Evolutionary conservation across 371 early-diverging fungal species (phyloP).

Genomic region (Rhizopus sp.): DNA sequence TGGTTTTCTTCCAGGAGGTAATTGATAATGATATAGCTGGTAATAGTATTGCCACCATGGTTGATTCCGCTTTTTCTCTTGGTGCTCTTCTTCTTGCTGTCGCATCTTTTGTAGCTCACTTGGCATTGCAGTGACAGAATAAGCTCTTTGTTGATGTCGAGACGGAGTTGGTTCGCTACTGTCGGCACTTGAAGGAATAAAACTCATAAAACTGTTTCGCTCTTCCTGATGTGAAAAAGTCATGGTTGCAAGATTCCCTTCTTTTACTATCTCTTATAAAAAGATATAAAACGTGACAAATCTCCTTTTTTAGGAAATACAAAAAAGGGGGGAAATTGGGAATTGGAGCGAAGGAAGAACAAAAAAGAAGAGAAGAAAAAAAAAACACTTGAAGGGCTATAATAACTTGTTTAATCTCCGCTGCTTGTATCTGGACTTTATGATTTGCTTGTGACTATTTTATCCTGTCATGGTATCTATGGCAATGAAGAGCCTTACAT

Average conservation of each 20-base stretch:
- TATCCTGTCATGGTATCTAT: too few species aligned
- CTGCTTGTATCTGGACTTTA: too few species aligned
- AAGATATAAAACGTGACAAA: conserved; percentile 3
- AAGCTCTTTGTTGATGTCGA: conserved; percentile 40
- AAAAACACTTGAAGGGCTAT: conserved; percentile 3
- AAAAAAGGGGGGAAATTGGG: conserved; percentile 4
- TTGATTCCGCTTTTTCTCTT: conserved; percentile 33
- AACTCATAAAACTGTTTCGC: conserved; percentile 7
- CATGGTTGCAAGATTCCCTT: conserved; percentile 15
- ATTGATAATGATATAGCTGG: conserved; percentile 45
- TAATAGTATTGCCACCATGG: conserved; percentile 54
- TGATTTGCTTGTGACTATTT: too few species aligned
- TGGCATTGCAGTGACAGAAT: conserved; percentile 49
- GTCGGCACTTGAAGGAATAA: conserved; percentile 16
- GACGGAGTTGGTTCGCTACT: conserved; percentile 22
- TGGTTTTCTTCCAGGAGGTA: conserved; percentile 50
- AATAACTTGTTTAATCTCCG: too few species aligned
- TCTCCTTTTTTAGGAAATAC: conserved; percentile 12
- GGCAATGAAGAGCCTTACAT: too few species aligned
- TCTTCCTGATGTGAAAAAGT: conserved; percentile 22
- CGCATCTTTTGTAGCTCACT: conserved; percentile 35
- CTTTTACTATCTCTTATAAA: conserved; percentile 12
- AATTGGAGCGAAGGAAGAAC: conserved; percentile 1
- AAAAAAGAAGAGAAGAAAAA: conserved; percentile 9
- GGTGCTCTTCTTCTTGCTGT: conserved; percentile 36